Conservation (phyloP, 2,329 filamentous ascomycete species). For the Ascocoryne sarcoides region DNA sequence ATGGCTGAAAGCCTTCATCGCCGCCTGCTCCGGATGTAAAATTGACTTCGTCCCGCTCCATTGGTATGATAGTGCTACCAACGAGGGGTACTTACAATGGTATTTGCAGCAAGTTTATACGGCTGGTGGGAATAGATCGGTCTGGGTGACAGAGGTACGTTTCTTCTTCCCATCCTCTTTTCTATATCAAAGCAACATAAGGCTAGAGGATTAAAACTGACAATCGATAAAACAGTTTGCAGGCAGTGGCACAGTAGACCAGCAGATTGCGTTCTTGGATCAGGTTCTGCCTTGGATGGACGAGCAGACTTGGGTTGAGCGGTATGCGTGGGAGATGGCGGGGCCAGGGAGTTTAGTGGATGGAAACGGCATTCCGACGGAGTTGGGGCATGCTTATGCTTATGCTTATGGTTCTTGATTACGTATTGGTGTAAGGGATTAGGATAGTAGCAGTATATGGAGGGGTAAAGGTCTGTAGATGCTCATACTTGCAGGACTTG, state of each 20-base stretch:
- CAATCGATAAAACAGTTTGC: constrained; percentile 26
- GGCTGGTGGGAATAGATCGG: not conserved
- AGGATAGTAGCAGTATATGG: too few relatives aligned
- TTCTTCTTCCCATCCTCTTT: constrained; percentile 26
- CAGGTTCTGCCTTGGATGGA: constrained; percentile 36
- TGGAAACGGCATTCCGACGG: not conserved
- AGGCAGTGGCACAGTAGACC: constrained; percentile 25
- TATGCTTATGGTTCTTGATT: constrained; percentile 12
- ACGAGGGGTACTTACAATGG: constrained; percentile 32
- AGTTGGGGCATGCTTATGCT: not conserved
- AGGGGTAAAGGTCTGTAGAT: too few relatives aligned
- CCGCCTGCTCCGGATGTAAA: constrained; percentile 31
- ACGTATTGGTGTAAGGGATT: too few relatives aligned
- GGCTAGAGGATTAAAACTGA: too few relatives aligned
- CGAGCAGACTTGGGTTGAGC: constrained; percentile 30
- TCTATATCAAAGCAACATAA: not conserved
- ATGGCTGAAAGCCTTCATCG: constrained; percentile 34
- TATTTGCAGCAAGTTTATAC: constrained; percentile 30
- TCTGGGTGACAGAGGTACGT: constrained; percentile 19
- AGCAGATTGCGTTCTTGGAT: constrained; percentile 31
- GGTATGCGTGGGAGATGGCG: constrained; percentile 27
- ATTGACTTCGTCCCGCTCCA: constrained; percentile 37
- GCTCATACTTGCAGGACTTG: too few relatives aligned
- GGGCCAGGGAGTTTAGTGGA: not conserved
- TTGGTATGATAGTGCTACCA: constrained; percentile 27